Base-by-base conservation (phyloP, 2,329 filamentous ascomycete genomes). In the Ramichloridium luteum region DNA sequence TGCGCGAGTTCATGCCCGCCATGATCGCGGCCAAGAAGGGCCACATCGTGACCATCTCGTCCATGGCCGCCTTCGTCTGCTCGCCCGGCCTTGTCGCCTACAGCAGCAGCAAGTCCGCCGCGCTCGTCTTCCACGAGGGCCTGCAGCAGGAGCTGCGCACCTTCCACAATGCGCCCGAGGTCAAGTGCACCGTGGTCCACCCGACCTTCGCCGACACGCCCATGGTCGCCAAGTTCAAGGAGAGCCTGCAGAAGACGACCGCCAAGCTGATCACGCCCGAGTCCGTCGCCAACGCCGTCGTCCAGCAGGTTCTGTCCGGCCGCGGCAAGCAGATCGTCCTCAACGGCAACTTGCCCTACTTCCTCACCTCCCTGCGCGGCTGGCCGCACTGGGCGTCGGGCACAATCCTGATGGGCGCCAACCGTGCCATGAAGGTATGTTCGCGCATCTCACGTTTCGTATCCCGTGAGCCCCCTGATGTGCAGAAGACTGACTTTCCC, bases 41-140 rank as follows among this genome's bases (percentile, higher is more conserved):
- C 3, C 70, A 74, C 38, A 56, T 74, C 16, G 57, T 75, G 8
- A 70, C 67, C 0, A 58, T 74, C 10, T 68, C 70, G 3, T 68
- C 63, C 36, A 56, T 65, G 45, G 67, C 67, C 6, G 65, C 62
- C 20, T 72, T 66, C 43, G 35, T 68, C 6, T 39, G 35, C 4
- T 36, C 37, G 6, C 31, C 41, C 10, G 43, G 65, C 16, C 63
- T 72, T 39, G 62, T 62, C 6, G 66, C 70, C 38, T 74, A 73
- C 47, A 59, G 55, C 25, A 58, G 58, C 30, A 63, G 62, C 28
- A 73, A 73, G 47, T 61, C 61, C 0, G 66, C 59, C 14, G 64
- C 66, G 0, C 48, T 72, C 25, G 56, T 62, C 3, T 68, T 72
- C 48, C 67, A 73, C 39, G 68, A 73, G 53, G 58, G 51, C 18